Percentiles rank a stretch among this genome's conserved stretches.
These are phyloP conservation scores for Cinchona pubescens DNA, from an alignment of 257 asterid species.

Conservation along the genomic window DNA sequence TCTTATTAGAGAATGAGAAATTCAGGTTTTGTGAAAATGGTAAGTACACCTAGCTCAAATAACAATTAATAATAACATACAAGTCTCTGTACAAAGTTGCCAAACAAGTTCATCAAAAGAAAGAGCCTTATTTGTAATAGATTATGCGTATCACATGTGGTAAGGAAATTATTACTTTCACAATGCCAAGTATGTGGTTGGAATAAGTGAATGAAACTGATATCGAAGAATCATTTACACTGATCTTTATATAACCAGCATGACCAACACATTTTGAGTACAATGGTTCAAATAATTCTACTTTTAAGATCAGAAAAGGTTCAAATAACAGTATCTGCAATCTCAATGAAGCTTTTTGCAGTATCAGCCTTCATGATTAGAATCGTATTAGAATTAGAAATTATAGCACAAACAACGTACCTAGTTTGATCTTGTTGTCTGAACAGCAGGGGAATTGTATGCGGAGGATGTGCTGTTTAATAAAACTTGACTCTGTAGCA, in stretches of 20 bases:
- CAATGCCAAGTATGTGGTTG: not conserved
- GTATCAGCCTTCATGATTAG: not conserved
- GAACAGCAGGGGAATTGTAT: slow-evolving; percentile 59
- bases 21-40: not conserved
- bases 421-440: not conserved
- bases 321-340: not conserved
- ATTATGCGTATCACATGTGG: not conserved
- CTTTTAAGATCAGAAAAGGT: not conserved
- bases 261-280: not conserved
- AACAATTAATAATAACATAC: too few relatives aligned
- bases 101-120: not conserved
- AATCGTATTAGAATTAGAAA: not conserved
- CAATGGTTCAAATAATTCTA: not conserved
- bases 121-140: not conserved
- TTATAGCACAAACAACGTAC: not conserved
- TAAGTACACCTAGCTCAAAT: not conserved
- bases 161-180: too few relatives aligned
- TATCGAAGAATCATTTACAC: not conserved
- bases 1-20: not conserved
- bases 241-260: not conserved
- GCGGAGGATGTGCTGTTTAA: slow-evolving; percentile 76
- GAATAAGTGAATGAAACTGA: not conserved
- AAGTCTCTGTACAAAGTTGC: not conserved
- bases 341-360: not conserved
- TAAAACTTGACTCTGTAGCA: not conserved